These are phyloP conservation scores for Penicillium herquei DNA, from an alignment of 495 filamentous ascomycete species.

Conservation along the genomic window DNA sequence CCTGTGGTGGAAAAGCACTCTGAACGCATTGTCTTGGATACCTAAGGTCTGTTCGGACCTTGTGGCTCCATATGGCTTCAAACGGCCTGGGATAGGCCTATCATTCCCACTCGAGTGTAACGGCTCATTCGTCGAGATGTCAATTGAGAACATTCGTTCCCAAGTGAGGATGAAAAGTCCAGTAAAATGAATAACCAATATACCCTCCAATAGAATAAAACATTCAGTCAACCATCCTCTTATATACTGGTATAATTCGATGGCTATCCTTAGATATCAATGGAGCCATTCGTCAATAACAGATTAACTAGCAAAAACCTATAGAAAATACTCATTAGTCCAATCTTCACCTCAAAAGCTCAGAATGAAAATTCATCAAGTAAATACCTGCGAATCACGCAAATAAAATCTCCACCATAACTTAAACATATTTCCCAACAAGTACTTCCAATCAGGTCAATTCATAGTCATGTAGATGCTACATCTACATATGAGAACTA, in stretches of 20 bases:
- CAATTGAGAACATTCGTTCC: not conserved
- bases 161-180: not conserved
- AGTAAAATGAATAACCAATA: not conserved
- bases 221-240: not conserved
- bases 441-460: too few species aligned
- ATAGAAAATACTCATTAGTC: too few species aligned
- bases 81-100: not conserved
- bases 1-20: constrained; percentile 62
- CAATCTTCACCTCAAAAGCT: not conserved
- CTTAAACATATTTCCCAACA: too few species aligned
- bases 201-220: not conserved
- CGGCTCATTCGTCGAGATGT: too few species aligned
- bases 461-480: too few species aligned
- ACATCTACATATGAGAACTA: not conserved
- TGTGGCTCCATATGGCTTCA: not conserved
- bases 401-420: too few species aligned
- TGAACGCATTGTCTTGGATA: constrained; percentile 38
- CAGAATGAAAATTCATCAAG: not conserved
- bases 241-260: not conserved
- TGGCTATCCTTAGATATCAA: not conserved
- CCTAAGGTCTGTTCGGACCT: constrained; percentile 1
- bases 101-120: too few species aligned
- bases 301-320: not conserved
- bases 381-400: not conserved
- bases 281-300: not conserved